These are phyloP conservation scores for Nicotiana otophora DNA, from an alignment of 257 asterid genomes.

Conservation along the genomic window DNA sequence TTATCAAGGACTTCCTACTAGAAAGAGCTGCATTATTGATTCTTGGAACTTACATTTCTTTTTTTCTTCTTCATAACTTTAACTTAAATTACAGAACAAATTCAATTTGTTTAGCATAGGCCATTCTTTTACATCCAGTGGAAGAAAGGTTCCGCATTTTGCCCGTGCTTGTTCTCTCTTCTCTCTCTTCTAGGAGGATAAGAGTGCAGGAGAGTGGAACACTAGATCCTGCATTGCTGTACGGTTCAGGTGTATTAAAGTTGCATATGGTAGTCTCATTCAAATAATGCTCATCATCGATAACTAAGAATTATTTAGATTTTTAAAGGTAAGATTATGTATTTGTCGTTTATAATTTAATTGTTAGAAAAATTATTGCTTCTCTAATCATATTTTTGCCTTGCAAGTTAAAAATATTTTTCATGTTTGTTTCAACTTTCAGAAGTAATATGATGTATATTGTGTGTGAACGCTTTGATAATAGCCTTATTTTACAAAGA, in stretches of 20 bases:
- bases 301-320: neutral
- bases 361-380: neutral
- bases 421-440: slow-evolving; percentile 1
- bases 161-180: neutral
- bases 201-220: neutral
- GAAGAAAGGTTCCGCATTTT: neutral
- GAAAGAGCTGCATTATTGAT: neutral
- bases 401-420: neutral
- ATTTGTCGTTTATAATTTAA: neutral
- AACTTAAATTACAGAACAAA: neutral
- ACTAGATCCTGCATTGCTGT: neutral
- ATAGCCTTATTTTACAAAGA: neutral
- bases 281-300: neutral
- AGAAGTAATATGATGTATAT: slow-evolving; percentile 1
- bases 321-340: neutral
- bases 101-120: slow-evolving; percentile 8
- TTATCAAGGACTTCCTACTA: neutral
- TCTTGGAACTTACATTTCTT: neutral
- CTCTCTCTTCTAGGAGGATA: neutral
- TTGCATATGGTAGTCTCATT: neutral
- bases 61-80: neutral
- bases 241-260: neutral
- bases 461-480: neutral
- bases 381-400: neutral
- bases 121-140: neutral